A percentile compares a stretch with the other conserved stretches of the same genome.
phyloP scores from a whole-genome alignment of 352 stramenopile species.

The Globisporangium iwayamae region DNA sequence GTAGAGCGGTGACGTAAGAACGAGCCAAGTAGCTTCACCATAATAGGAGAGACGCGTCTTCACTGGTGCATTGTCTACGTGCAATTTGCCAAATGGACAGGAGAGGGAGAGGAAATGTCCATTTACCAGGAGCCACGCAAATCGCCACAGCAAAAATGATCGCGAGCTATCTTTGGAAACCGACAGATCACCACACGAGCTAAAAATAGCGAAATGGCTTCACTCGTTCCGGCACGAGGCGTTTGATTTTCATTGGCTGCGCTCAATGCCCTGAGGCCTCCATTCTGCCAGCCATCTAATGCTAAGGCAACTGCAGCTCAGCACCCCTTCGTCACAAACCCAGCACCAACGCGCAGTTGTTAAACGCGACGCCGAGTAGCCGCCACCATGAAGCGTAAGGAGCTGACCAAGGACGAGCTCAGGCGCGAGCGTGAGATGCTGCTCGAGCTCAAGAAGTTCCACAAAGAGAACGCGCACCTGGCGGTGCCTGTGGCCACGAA shows the following conservation, averaged over 20 bases:
- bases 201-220: background rate
- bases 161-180: background rate
- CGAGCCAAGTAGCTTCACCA: too few relatives aligned
- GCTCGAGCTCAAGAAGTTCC: constrained; percentile 64
- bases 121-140: too few relatives aligned
- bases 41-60: too few relatives aligned
- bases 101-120: too few relatives aligned
- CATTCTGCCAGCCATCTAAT: background rate
- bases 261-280: background rate
- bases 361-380: too few relatives aligned
- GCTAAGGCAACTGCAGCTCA: background rate
- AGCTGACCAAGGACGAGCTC: constrained; percentile 10
- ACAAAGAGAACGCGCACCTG: constrained; percentile 37
- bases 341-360: too few relatives aligned
- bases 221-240: background rate
- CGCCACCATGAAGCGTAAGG: constrained; percentile 7
- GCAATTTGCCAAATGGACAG: background rate
- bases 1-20: too few relatives aligned
- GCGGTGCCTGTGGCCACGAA: constrained; percentile 37
- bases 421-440: constrained; percentile 69
- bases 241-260: background rate
- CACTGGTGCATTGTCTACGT: too few relatives aligned
- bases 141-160: background rate
- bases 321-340: too few relatives aligned
- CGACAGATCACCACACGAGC: background rate